phyloP scores from a whole-genome alignment of 2,329 filamentous ascomycete species.

The Exophiala mesophila region DNA sequence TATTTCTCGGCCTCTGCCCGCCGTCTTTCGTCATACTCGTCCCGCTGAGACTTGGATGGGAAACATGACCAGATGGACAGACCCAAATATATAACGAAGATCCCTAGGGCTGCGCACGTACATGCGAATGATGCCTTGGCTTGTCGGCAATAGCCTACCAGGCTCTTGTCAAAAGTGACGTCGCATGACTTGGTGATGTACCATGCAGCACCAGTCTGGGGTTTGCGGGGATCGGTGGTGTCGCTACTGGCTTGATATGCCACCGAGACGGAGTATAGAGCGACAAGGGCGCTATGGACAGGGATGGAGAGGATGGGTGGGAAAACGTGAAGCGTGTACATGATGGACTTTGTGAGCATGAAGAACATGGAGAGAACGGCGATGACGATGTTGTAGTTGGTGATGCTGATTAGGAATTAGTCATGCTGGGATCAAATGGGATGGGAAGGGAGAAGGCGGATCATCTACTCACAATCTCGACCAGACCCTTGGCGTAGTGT shows the following conservation, averaged over 20 bases:
- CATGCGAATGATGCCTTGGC: conserved; percentile 55
- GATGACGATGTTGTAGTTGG: conserved; percentile 58
- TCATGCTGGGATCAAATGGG: conserved; percentile 9
- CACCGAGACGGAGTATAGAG: conserved; percentile 52
- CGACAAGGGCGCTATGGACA: conserved; percentile 48
- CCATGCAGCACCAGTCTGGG: conserved; percentile 55
- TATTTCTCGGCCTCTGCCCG: conserved; percentile 36
- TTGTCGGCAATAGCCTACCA: conserved; percentile 55
- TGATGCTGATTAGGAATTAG: conserved; percentile 43
- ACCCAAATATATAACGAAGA: conserved; percentile 23
- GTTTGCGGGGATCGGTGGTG: conserved; percentile 51
- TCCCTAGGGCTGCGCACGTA: conserved; percentile 49
- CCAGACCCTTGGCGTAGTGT: conserved; percentile 54
- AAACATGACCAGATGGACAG: conserved; percentile 24
- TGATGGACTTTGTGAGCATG: conserved; percentile 52
- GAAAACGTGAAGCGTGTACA: conserved; percentile 54
- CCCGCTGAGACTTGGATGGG: conserved; percentile 36
- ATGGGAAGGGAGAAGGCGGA: no score
- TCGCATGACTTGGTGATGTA: conserved; percentile 59
- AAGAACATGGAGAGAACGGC: conserved; percentile 58
- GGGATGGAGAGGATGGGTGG: conserved; percentile 51
- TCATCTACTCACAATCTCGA: conserved; percentile 55
- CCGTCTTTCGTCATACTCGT: conserved; percentile 33
- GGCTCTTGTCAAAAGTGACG: conserved; percentile 43
- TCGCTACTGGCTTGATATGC: conserved; percentile 55